phyloP scores from a whole-genome alignment of 1,284 basidiomycete species.

The Boletus sp. region DNA sequence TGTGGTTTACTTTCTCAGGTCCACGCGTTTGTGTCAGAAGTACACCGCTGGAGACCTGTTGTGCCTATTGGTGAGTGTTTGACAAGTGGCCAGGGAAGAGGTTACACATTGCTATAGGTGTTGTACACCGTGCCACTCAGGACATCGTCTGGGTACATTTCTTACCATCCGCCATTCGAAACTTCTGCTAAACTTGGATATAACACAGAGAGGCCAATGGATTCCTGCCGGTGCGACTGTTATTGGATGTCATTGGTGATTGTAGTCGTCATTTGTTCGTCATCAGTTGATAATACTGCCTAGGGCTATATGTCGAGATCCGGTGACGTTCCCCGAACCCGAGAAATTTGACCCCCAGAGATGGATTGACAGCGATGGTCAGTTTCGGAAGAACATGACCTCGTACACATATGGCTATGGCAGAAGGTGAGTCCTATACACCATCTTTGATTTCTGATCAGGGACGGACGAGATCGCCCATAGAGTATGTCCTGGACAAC shows the following conservation, averaged over 20 bases:
- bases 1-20: slow-evolving; percentile 53
- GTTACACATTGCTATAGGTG: slow-evolving; percentile 40
- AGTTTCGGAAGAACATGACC: slow-evolving; percentile 52
- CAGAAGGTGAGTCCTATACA: slow-evolving; percentile 44
- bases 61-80: slow-evolving; percentile 47
- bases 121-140: slow-evolving; percentile 59
- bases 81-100: neutral
- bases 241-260: slow-evolving; percentile 49
- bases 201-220: slow-evolving; percentile 48
- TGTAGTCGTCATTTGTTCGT: neutral
- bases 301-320: slow-evolving; percentile 58
- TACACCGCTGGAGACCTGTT: slow-evolving; percentile 66
- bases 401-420: slow-evolving; percentile 64
- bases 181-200: neutral
- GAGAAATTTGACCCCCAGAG: slow-evolving; percentile 60
- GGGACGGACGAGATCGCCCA: neutral
- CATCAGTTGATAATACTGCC: neutral
- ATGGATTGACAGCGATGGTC: slow-evolving; percentile 56
- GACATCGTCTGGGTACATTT: slow-evolving; percentile 60
- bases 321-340: slow-evolving; percentile 58
- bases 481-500: slow-evolving; percentile 29
- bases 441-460: neutral
- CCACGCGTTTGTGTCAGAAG: slow-evolving; percentile 62
- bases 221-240: slow-evolving; percentile 64
- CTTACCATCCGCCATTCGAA: neutral